phyloP scores from a whole-genome alignment of 1,284 basidiomycete genomes.

The Sanghuangporus baumii region DNA sequence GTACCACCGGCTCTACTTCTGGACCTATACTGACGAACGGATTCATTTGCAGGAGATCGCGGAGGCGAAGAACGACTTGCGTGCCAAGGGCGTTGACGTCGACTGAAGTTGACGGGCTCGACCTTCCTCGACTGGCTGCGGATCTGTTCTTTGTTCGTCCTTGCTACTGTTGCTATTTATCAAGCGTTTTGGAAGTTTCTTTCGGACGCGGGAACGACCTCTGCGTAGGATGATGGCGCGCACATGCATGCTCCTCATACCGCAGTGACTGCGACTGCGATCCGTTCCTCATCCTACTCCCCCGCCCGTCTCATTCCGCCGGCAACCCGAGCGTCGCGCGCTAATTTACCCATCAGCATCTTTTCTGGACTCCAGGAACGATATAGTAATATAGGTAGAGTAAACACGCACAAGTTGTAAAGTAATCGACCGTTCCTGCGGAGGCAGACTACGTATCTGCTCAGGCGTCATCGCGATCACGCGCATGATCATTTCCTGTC shows the following conservation, averaged over 20 bases:
- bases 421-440: slow-evolving; percentile 15
- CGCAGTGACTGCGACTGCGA: too few species aligned
- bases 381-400: not conserved
- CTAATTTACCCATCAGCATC: not conserved
- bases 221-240: too few species aligned
- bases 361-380: not conserved
- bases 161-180: too few species aligned
- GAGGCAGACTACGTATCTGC: slow-evolving; percentile 13
- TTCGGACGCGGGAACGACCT: too few species aligned
- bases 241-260: too few species aligned
- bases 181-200: too few species aligned
- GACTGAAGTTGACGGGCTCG: slow-evolving; percentile 27
- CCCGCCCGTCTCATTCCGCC: slow-evolving; percentile 1
- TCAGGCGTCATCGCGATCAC: slow-evolving; percentile 18
- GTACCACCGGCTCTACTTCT: not conserved
- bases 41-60: slow-evolving; percentile 34
- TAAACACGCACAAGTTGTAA: slow-evolving; percentile 14
- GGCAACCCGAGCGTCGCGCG: slow-evolving; percentile 16
- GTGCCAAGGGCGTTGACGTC: slow-evolving; percentile 43
- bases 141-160: too few species aligned
- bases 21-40: not conserved
- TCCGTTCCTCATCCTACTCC: too few species aligned
- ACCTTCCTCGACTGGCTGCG: too few species aligned
- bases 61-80: slow-evolving; percentile 45
- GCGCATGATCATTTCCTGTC: slow-evolving; percentile 18